Evolutionary conservation across 345 rosid species (phyloP).

Genomic region (sweet orange (Citrus sinensis)): DVS_A1.0 CM039162.1:7327501-7328000

Average conservation of each 20-base stretch:
- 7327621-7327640: constrained; percentile 36
- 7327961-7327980: no score
- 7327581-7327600: constrained; percentile 35
- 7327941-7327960: background rate
- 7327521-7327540: constrained; percentile 19
- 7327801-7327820: constrained; percentile 41
- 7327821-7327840: constrained; percentile 53
- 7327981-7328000: background rate
- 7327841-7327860: background rate
- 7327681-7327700: constrained; percentile 21
- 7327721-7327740: constrained; percentile 44
- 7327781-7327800: constrained; percentile 33
- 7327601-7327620: constrained; percentile 33
- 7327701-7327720: constrained; percentile 29
- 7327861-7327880: background rate
- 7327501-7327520: constrained; percentile 15
- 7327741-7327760: constrained; percentile 35
- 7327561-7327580: constrained; percentile 38
- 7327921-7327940: background rate
- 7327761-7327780: constrained; percentile 34
- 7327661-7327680: constrained; percentile 35
- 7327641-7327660: constrained; percentile 44
- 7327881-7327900: background rate
- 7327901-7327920: background rate
- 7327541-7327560: constrained; percentile 33